Base-by-base conservation (phyloP, 345 rosid genomes). In the Zanthoxylum bungeanum region DNA sequence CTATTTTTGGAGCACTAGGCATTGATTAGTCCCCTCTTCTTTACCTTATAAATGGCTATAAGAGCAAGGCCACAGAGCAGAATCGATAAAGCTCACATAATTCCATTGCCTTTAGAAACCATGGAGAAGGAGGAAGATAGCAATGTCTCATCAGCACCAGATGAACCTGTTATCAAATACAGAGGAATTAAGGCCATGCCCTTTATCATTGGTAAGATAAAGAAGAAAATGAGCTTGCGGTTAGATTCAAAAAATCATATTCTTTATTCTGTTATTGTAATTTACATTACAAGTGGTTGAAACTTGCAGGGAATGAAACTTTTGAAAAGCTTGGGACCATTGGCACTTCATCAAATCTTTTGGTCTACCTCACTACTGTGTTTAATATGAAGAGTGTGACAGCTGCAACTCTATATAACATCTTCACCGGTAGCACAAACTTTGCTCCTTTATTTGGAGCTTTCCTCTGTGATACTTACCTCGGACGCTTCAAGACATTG, bases 241-340 rank as follows among this genome's bases (percentile, higher is more conserved):
- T n/a, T n/a, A n/a, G n/a, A n/a, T n/a, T n/a, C n/a, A n/a, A n/a
- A n/a, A n/a, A n/a, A n/a, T n/a, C n/a, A n/a, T n/a, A n/a, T n/a
- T n/a, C n/a, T n/a, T n/a, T n/a, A n/a, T n/a, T n/a, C n/a, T n/a
- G n/a, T n/a, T n/a, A n/a, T n/a, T n/a, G n/a, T n/a, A n/a, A n/a
- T n/a, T n/a, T n/a, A n/a, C n/a, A n/a, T n/a, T n/a, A n/a, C 9
- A 60, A 6, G 31, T 21, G 4, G 21, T 39, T 17, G 24, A 57
- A 37, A 12, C 21, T 17, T 71, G 70, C 68, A 81, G 84, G 84
- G 65, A 81, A 81, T 73, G 83, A 83, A 70, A 75, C 81, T 0
- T 83, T 80, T 57, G 86, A 83, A 75, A 83, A 83, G 78, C 65
- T 80, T 14, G 86, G 86, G 0, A 77, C 84, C 0, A 10, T 80